Percentiles rank a stretch among this genome's conserved stretches.
Evolutionary conservation across 257 asterid species (phyloP).

Genomic region (Mentha longifolia): DNA sequence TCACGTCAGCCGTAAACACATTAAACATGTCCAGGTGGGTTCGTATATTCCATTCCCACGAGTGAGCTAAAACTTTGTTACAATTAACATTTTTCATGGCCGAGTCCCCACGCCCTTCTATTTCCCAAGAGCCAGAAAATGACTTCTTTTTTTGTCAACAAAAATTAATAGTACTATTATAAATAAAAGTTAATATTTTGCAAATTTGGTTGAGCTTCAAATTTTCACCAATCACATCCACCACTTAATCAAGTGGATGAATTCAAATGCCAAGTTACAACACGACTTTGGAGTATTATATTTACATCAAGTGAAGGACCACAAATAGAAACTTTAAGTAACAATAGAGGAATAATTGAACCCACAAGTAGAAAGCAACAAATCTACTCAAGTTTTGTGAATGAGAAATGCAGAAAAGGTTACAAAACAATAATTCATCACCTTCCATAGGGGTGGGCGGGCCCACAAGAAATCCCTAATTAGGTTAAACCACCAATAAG

Average conservation of each 20-base stretch:
- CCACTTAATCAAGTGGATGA: constrained; percentile 39
- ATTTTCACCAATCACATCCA: constrained; percentile 29
- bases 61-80: not conserved
- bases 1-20: no score
- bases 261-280: not conserved
- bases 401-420: constrained; percentile 4
- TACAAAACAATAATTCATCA: constrained; percentile 17
- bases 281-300: no score
- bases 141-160: not conserved
- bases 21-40: no score
- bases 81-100: not conserved
- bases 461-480: constrained; percentile 49
- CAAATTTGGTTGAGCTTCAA: not conserved
- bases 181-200: no score
- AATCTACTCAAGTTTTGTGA: constrained; percentile 13
- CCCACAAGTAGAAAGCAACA: constrained; percentile 42
- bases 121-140: constrained; percentile 25
- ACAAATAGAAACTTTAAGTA: constrained; percentile 28
- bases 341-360: constrained; percentile 41
- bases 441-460: constrained; percentile 28
- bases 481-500: constrained; percentile 50
- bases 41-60: not conserved
- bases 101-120: constrained; percentile 34
- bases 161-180: no score
- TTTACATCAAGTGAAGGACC: constrained; percentile 51